Evolutionary conservation across 192 early-diverging fungal genomes (phyloP).

Genomic region (Thamnidium elegans): DNA sequence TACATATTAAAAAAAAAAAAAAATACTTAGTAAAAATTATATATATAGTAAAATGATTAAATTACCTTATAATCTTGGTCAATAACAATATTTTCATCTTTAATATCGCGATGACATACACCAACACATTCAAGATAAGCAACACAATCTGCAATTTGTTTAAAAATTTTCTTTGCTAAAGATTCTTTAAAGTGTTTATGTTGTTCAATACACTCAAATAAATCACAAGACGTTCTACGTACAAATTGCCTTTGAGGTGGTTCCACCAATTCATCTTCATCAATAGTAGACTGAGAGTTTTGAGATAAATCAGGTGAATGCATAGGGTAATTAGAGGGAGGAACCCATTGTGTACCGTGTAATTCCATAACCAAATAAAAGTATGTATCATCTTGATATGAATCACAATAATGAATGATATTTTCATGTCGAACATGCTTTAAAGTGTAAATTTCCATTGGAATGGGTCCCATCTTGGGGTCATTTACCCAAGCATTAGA

Average conservation of each 20-base stretch:
- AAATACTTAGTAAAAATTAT: not conserved
- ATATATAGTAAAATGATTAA: not conserved
- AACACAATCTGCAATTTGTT: constrained; percentile 67
- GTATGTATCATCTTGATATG: constrained; percentile 42
- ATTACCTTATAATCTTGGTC: constrained; percentile 37
- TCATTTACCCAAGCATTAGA: constrained; percentile 47
- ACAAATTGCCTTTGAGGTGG: constrained; percentile 25
- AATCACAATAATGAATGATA: constrained; percentile 60
- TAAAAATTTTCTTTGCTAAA: constrained; percentile 62
- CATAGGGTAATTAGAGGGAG: constrained; percentile 13
- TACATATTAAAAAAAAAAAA: no score
- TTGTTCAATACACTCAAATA: constrained; percentile 79
- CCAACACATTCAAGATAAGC: constrained; percentile 55
- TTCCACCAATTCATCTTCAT: constrained; percentile 9
- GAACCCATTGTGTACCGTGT: constrained; percentile 51
- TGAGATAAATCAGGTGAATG: constrained; percentile 24
- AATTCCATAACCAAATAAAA: constrained; percentile 61
- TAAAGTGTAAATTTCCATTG: constrained; percentile 56
- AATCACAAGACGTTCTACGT: constrained; percentile 59
- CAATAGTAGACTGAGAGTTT: constrained; percentile 24
- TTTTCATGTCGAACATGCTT: constrained; percentile 54
- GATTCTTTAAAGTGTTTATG: constrained; percentile 60
- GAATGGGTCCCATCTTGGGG: constrained; percentile 43
- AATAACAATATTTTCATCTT: constrained; percentile 69
- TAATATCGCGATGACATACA: constrained; percentile 80